These are phyloP conservation scores for Lavandula angustifolia DNA, from an alignment of 257 asterid genomes.

Conservation along the genomic window DNA sequence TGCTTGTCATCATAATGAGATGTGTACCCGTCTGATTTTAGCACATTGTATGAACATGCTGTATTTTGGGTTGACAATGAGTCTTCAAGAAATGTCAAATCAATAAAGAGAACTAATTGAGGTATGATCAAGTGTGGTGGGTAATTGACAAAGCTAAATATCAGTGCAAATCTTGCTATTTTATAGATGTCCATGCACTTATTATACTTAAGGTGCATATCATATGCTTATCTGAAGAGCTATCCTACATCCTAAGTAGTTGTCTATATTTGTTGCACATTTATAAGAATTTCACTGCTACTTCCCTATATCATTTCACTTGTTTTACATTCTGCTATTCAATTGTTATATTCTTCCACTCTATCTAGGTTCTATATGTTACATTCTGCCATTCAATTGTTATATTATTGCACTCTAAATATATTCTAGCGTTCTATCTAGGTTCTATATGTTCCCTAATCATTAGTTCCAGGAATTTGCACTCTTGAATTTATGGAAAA, in stretches of 20 bases:
- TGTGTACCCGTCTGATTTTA: constrained; percentile 6
- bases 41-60: neutral
- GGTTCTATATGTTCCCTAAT: too few relatives aligned
- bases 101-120: neutral
- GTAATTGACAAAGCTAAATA: neutral
- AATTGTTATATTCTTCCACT: too few relatives aligned
- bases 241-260: neutral
- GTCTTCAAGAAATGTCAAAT: neutral
- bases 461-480: too few relatives aligned
- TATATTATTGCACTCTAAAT: too few relatives aligned
- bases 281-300: too few relatives aligned
- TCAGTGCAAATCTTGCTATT: neutral
- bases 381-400: too few relatives aligned
- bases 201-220: neutral
- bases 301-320: too few relatives aligned
- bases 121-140: constrained; percentile 5
- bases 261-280: neutral
- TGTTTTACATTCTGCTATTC: too few relatives aligned
- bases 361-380: too few relatives aligned
- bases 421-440: too few relatives aligned
- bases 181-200: neutral
- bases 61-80: neutral
- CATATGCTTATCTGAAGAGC: neutral
- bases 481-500: too few relatives aligned
- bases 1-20: constrained; percentile 7